These are phyloP conservation scores for Penicillium sp. DNA, from an alignment of 2,329 filamentous ascomycete species.

Conservation along the genomic window DNA sequence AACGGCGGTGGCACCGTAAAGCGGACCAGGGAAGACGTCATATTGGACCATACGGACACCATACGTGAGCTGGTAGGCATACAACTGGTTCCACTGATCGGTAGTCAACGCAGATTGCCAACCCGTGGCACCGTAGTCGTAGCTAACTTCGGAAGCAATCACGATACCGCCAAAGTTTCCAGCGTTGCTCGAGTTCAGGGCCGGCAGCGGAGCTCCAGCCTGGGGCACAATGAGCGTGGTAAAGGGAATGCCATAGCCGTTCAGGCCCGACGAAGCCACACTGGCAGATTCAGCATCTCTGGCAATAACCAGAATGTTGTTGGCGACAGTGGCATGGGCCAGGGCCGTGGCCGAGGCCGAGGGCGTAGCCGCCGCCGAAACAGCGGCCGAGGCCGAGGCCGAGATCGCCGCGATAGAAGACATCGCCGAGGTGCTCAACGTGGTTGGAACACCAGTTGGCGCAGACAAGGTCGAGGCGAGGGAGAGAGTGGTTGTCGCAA, in stretches of 20 bases:
- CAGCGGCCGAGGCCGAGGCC: constrained; percentile 2
- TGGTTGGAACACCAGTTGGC: constrained; percentile 5
- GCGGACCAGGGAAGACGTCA: constrained; percentile 50
- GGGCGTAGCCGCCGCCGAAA: constrained; percentile 1
- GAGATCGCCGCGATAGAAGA: constrained; percentile 13
- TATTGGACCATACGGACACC: constrained; percentile 57
- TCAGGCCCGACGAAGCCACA: constrained; percentile 49
- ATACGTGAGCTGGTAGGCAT: constrained; percentile 53
- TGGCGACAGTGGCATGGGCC: constrained; percentile 20
- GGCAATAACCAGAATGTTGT: constrained; percentile 53
- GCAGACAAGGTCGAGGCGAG: too few relatives aligned
- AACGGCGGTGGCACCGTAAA: constrained; percentile 42
- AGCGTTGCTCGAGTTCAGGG: constrained; percentile 44
- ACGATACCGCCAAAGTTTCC: constrained; percentile 59
- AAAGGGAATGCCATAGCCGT: constrained; percentile 57
- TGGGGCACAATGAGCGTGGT: constrained; percentile 52
- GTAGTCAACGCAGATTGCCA: constrained; percentile 51
- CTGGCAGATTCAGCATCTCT: constrained; percentile 46
- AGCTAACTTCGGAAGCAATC: constrained; percentile 49
- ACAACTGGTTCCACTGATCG: constrained; percentile 52
- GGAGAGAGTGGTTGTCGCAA: constrained; percentile 2
- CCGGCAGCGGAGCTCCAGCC: constrained; percentile 46
- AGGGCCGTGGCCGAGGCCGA: constrained; percentile 17
- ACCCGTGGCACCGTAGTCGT: constrained; percentile 43
- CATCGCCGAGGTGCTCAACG: constrained; percentile 14